Evolutionary conservation across 1,284 basidiomycete genomes (phyloP).

Genomic region (Leccinum griseonigrum): DNA sequence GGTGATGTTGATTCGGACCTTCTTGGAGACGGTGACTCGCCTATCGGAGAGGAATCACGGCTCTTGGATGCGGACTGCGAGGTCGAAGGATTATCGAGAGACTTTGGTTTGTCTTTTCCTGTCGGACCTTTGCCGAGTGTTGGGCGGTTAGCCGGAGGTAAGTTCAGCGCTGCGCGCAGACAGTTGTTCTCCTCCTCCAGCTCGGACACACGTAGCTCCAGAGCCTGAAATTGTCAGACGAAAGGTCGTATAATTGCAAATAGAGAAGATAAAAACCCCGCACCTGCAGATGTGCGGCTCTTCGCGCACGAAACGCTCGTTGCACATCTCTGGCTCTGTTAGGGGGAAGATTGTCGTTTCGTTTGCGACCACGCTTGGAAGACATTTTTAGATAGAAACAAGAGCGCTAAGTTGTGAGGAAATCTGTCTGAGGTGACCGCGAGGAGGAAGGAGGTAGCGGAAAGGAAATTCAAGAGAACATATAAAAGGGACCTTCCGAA

Average conservation of each 20-base stretch:
- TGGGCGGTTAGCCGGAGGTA: constrained; percentile 72
- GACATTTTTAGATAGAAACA: constrained; percentile 49
- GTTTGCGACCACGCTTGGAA: constrained; percentile 85
- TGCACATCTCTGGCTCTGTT: constrained; percentile 92
- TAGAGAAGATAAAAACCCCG: constrained; percentile 36
- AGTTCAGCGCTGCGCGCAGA: constrained; percentile 70
- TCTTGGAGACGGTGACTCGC: constrained; percentile 46
- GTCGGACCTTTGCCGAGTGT: constrained; percentile 79
- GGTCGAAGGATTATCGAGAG: constrained; percentile 31
- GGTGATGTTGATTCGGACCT: constrained; percentile 36
- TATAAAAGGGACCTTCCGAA: constrained; percentile 40
- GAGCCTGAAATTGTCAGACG: constrained; percentile 50
- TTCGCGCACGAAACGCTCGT: constrained; percentile 85
- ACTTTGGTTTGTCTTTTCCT: constrained; percentile 74
- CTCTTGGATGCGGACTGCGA: constrained; percentile 35
- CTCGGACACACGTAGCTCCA: constrained; percentile 80
- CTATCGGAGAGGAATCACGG: constrained; percentile 42
- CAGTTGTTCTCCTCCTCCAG: constrained; percentile 84
- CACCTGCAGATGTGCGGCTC: constrained; percentile 86
- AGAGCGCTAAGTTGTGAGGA: constrained; percentile 8
- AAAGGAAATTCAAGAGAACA: constrained; percentile 37
- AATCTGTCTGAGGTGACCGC: constrained; percentile 23
- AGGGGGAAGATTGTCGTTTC: constrained; percentile 89
- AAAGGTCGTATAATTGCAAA: constrained; percentile 40
- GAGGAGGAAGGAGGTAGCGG: constrained; percentile 30